phyloP scores from a whole-genome alignment of 2,329 filamentous ascomycete genomes.

The Graphium sp. region DNA sequence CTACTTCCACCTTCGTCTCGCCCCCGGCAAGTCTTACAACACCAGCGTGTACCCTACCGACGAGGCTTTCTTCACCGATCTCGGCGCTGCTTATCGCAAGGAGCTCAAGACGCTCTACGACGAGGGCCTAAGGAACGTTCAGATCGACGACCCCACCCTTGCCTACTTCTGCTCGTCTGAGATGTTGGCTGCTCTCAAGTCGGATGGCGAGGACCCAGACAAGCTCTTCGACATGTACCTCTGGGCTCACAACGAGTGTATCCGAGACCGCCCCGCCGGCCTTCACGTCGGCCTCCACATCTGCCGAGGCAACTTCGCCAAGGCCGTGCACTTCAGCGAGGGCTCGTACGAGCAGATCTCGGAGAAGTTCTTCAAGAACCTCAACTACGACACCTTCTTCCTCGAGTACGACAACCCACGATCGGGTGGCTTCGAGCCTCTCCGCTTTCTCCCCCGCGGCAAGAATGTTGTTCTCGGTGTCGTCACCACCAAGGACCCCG shows the following conservation, averaged over 20 bases:
- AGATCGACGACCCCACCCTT: slow-evolving; percentile 47
- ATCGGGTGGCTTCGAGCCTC: slow-evolving; percentile 44
- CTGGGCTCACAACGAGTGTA: slow-evolving; percentile 56
- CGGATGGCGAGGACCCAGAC: slow-evolving; percentile 40
- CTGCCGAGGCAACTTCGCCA: slow-evolving; percentile 39
- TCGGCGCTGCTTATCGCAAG: slow-evolving; percentile 35
- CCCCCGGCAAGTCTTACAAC: slow-evolving; percentile 33
- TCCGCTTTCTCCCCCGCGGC: slow-evolving; percentile 37
- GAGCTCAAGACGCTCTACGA: slow-evolving; percentile 37
- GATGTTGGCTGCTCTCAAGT: slow-evolving; percentile 41
- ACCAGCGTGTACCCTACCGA: slow-evolving; percentile 32
- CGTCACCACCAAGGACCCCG: slow-evolving; percentile 41
- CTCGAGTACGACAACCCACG: slow-evolving; percentile 42
- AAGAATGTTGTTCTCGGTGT: slow-evolving; percentile 48
- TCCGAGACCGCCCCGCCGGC: slow-evolving; percentile 41
- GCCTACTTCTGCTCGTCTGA: slow-evolving; percentile 52
- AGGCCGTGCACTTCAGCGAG: slow-evolving; percentile 45
- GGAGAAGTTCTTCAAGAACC: slow-evolving; percentile 38
- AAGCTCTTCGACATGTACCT: slow-evolving; percentile 54
- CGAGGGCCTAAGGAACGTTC: slow-evolving; percentile 36
- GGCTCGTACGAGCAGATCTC: slow-evolving; percentile 48
- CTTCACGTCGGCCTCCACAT: slow-evolving; percentile 59
- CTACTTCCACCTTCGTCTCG: slow-evolving; percentile 45
- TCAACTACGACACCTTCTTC: slow-evolving; percentile 45
- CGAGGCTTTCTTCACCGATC: slow-evolving; percentile 38